Base-by-base conservation (phyloP, 1,284 basidiomycete genomes). In the Leucoagaricus sp. region DNA sequence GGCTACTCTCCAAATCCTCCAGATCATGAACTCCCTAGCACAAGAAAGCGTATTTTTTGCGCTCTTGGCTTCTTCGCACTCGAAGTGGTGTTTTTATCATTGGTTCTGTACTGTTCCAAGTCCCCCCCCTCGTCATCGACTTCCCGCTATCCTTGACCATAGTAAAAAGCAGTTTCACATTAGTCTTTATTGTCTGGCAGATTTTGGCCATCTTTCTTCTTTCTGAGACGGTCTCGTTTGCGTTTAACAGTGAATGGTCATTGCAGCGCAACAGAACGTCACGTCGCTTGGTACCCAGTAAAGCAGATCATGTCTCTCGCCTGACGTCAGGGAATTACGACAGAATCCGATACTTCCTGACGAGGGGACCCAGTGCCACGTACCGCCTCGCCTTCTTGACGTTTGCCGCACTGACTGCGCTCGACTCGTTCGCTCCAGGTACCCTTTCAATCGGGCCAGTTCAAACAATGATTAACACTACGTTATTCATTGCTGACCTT, bases 361-460 rank as follows among this genome's bases (percentile, higher is more conserved):
- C 52, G 17, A 21, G 23, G 13, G 34, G 6, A 8, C 41, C 51
- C 10, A 53, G 41, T 7, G 21, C 44, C 4, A 34, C 40, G 3
- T 53, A 45, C 21, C 41, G 42, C 7, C 10, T 33, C 17, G 42
- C 51, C 1, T 25, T 53, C 15, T 6, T 34, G n/a, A 17, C 13
- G 8, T 53, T 21, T 3, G 17, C 34, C 13, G 19, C 17, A 15
- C 26, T 46, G 33, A n/a, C 29, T 13, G 29, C 42, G 5, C 31
- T 53, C 21, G 45, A 36, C 17, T 45, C 51, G 8, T 36, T 34
- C 21, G 51, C 51, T 9, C 51, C 51, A 12, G 51, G 42, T 45
- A 23, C 51, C n/a, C 40, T 53, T 3, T 45, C 41, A 7, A 17
- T 53, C 12, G 42, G 19, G 1, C 21, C 33, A 8, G 5, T 45